These are phyloP conservation scores for Skeletonema marinoi DNA, from an alignment of 108 stramenopile genomes.

Conservation along the genomic window DNA sequence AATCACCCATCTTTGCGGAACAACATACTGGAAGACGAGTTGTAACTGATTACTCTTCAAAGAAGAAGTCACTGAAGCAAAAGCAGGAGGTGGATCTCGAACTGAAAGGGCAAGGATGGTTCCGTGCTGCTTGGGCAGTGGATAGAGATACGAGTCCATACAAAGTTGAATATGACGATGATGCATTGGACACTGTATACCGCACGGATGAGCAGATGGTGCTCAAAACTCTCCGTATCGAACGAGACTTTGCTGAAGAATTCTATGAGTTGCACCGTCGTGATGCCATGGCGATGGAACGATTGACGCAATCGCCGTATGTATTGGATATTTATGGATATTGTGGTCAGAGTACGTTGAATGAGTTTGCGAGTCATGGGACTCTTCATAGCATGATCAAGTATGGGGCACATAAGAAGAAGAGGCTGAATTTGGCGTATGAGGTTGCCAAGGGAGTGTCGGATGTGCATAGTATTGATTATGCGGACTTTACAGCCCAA, in stretches of 20 bases:
- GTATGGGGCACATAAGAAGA: conserved; percentile 1
- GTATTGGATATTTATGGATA: conserved; percentile 77
- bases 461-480: conserved; percentile 69
- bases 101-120: not conserved
- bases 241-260: not conserved
- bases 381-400: not conserved
- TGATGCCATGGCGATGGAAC: conserved; percentile 86
- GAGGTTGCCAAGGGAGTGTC: conserved; percentile 72
- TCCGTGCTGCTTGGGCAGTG: not conserved
- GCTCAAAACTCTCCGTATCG: not conserved
- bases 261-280: conserved; percentile 79
- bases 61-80: not conserved
- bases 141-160: not conserved
- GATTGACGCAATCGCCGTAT: conserved; percentile 63
- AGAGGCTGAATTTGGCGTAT: conserved; percentile 69
- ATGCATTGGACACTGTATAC: not conserved
- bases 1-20: not conserved
- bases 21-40: not conserved
- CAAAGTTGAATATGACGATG: not conserved
- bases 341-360: conserved; percentile 67
- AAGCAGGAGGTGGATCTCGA: not conserved
- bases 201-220: not conserved
- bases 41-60: not conserved
- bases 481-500: not conserved
- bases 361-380: conserved; percentile 22